Evolutionary conservation across 345 rosid species (phyloP).

Genomic region (Corchorus olitorius): DNA sequence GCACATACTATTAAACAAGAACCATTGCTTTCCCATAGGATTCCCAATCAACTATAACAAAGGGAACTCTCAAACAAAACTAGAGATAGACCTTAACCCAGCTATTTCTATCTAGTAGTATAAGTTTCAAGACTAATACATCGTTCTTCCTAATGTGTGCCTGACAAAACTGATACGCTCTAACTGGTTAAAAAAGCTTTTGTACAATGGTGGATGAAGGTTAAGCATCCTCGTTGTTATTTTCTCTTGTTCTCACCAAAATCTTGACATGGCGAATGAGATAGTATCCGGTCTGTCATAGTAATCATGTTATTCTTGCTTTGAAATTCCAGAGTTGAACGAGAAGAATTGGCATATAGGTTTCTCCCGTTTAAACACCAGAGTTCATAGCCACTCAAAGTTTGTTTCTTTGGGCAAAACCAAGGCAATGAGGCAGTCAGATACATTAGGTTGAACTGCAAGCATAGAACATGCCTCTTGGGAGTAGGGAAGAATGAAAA

Average conservation of each 20-base stretch:
- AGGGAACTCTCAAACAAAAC: slow-evolving; percentile 1
- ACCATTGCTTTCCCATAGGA: background rate
- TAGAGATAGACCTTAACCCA: background rate
- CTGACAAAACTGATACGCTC: background rate
- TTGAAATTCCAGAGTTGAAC: background rate
- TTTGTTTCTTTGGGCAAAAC: slow-evolving; percentile 90
- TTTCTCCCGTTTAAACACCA: background rate
- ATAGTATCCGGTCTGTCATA: background rate
- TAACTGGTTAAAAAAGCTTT: background rate
- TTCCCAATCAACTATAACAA: background rate
- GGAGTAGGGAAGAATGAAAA: slow-evolving; percentile 83
- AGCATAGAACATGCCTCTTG: slow-evolving; percentile 78
- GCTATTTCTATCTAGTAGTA: background rate
- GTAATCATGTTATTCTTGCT: background rate
- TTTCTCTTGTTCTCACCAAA: slow-evolving; percentile 1
- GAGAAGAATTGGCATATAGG: background rate
- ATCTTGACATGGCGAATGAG: background rate
- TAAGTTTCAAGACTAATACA: background rate
- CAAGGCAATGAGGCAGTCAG: slow-evolving; percentile 73
- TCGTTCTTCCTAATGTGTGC: background rate
- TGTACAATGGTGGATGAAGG: background rate
- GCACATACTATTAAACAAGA: background rate
- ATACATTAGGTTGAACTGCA: slow-evolving; percentile 50
- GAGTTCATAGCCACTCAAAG: slow-evolving; percentile 58
- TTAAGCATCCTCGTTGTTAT: background rate